Base-by-base conservation (phyloP, 169 alveolate genomes). In the Miamiensis avidus region DNA sequence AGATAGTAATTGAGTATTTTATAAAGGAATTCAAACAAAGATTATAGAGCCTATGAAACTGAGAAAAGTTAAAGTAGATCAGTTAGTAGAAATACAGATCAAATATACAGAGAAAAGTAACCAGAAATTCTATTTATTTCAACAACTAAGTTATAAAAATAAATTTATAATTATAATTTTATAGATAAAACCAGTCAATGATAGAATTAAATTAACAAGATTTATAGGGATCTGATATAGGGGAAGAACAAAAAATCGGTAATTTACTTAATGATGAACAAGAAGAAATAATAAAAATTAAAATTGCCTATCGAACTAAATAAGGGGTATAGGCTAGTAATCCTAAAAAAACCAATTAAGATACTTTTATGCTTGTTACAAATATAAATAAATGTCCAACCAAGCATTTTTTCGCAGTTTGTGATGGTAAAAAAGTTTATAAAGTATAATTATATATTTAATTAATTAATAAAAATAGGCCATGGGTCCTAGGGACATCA, bases 401-500 rank as follows among this genome's bases (percentile, higher is more conserved):
- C 25, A 64, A 77, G 25, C 65, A 77, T 77, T 77, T 77, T 33
- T 77, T 33, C 33, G 72, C 91, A 0, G 93, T 89, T 20, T 89
- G 93, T 72, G 93, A 89, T 76, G 93, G 93, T 11, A 4, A 49
- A 11, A 20, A 20, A 11, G 20, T n/a, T n/a, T n/a, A n/a, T n/a
- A n/a, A n/a, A n/a, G n/a, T n/a, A n/a, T n/a, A n/a, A n/a, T n/a
- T n/a, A n/a, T n/a, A n/a, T n/a, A n/a, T n/a, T n/a, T n/a, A n/a
- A 49, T 49, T 11, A 11, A 49, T 49, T 49, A 49, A 49, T 49
- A 11, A 49, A 11, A 11, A 49, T 49, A 49, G 4, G 4, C 1
- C 91, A 90, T 65, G 91, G 94, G 29, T 79, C 78, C 0, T 88
- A 86, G 72, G 94, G 94, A 0, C 94, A 90, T 90, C 88, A 83